Evolutionary conservation across 1,139 yeast species (phyloP).

Genomic region (Candida buenavistaensis): DNA sequence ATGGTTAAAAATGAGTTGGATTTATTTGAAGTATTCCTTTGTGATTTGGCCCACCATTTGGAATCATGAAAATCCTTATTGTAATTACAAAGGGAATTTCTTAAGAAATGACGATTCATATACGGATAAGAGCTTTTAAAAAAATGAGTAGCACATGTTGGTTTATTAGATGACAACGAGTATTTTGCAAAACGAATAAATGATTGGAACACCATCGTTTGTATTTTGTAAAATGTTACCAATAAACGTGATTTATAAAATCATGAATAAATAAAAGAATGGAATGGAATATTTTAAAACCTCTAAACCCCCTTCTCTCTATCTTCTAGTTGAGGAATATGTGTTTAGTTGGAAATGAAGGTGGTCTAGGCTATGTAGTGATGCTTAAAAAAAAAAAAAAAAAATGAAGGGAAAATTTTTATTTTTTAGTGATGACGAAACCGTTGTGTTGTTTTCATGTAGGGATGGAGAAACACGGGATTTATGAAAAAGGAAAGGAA

Average conservation of each 20-base stretch:
- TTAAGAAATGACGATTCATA: constrained; percentile 17
- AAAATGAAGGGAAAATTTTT: neutral
- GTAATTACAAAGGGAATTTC: constrained; percentile 22
- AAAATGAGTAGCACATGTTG: constrained; percentile 26
- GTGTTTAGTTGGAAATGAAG: neutral
- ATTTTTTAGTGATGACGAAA: too few relatives aligned
- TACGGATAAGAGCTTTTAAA: constrained; percentile 44
- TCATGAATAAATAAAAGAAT: neutral
- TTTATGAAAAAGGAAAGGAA: too few relatives aligned
- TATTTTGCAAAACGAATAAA: constrained; percentile 15
- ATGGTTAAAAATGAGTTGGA: constrained; percentile 29
- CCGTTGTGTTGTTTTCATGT: too few relatives aligned
- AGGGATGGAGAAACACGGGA: too few relatives aligned
- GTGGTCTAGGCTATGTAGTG: neutral
- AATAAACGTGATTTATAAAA: too few relatives aligned
- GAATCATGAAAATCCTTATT: constrained; percentile 11
- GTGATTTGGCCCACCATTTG: constrained; percentile 26
- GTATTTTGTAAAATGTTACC: too few relatives aligned
- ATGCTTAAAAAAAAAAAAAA: neutral
- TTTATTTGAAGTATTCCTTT: constrained; percentile 33
- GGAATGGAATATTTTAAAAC: neutral
- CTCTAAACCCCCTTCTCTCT: too few relatives aligned
- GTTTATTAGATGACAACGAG: constrained; percentile 6
- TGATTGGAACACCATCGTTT: constrained; percentile 16
- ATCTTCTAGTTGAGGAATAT: too few relatives aligned